Evolutionary conservation across 140 eudicot species (phyloP), one percentile per base, ranked within the genome.

Genomic region (Flaveria floridana): DNA sequence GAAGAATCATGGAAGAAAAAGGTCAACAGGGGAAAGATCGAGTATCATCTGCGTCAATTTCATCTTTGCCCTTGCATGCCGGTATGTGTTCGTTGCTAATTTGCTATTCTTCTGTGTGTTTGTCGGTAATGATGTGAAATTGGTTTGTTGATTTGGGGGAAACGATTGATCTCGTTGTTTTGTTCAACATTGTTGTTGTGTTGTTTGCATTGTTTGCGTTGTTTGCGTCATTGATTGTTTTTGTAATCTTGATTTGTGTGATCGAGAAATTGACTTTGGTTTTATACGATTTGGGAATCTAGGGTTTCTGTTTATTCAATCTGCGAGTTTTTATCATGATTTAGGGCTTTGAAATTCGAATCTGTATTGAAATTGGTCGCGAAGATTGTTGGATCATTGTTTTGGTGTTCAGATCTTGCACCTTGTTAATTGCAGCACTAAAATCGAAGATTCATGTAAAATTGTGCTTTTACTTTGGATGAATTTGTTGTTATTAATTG

Each of bases 21-120:
- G 85, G 84, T 84, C 88, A 81, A 80, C 87, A 74, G 72, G 87
- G 78, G 19, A 61, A 70, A 65, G 85, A 84, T 78, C 84, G 81
- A 76, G 85, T 84, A 75, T 70, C 81, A 46, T 69, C 81, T 62
- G 78, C 79, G 68, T 84, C 87, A 46, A 56, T 57, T 28, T 50
- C 84, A 16, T 44, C 71, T 78, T 70, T 57, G 63, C 83, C 81
- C 66, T 68, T 77, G 44, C 80, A 61, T 47, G 73, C 71, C 68
- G 79, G 78, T 81, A 75, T 39, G 46, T 68, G 10, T 13, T 46
- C 37, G 2, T 26, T 5, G 21, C 15, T 59, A 1, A 30, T 25
- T 59, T 26, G 9, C n/a, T 42, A 30, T 6, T 62, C 51, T n/a
- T 72, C 6, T 41, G 41, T 34, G 7, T 34, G 7, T 34, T 34